These are phyloP conservation scores for Cryptosporidium parvum DNA, from an alignment of 169 alveolate species.

Conservation along the genomic window DNA sequence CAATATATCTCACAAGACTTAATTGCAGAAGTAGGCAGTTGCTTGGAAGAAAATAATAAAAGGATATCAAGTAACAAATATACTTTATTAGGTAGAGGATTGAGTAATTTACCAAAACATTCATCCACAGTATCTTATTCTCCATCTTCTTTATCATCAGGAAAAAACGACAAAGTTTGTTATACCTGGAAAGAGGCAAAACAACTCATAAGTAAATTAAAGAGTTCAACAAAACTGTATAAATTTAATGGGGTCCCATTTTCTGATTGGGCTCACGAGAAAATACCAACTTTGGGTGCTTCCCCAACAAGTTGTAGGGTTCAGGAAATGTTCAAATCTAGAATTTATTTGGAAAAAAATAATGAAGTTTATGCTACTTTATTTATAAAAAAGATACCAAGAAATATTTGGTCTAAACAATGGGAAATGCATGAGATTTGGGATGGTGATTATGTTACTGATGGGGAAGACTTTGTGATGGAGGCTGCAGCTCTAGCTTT, in stretches of 20 bases:
- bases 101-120: not conserved
- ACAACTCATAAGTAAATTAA: slow-evolving; percentile 40
- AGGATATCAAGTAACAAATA: not conserved
- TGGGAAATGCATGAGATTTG: slow-evolving; percentile 80
- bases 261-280: slow-evolving; percentile 78
- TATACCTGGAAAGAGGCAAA: slow-evolving; percentile 71
- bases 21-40: not conserved
- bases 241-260: slow-evolving; percentile 78
- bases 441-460: slow-evolving; percentile 84
- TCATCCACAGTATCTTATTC: slow-evolving; percentile 10
- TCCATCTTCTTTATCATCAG: slow-evolving; percentile 8
- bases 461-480: slow-evolving; percentile 86
- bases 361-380: slow-evolving; percentile 13
- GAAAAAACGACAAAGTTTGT: slow-evolving; percentile 30
- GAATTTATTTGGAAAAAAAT: not conserved
- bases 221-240: slow-evolving; percentile 20
- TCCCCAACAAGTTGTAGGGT: slow-evolving; percentile 82
- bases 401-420: slow-evolving; percentile 83
- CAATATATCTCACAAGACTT: slow-evolving; percentile 7
- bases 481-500: slow-evolving; percentile 86
- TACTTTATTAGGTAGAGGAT: slow-evolving; percentile 6
- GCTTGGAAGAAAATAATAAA: not conserved
- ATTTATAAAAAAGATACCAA: slow-evolving; percentile 83
- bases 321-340: slow-evolving; percentile 80
- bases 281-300: slow-evolving; percentile 81